phyloP scores from a whole-genome alignment of 2,329 filamentous ascomycete species.

The Calonectria multiphialidica region DNA sequence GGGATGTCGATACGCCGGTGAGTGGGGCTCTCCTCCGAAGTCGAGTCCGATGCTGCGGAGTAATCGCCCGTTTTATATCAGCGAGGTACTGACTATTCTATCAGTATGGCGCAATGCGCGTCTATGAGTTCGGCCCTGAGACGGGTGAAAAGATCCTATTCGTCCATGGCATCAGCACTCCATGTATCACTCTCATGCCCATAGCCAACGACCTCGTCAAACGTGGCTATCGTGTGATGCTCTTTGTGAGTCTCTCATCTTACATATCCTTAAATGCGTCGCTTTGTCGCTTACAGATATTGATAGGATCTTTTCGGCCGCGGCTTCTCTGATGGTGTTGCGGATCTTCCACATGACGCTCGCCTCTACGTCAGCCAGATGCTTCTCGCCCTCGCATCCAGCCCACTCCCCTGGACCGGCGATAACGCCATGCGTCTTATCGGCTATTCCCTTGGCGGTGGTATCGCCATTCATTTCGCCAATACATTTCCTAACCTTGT shows the following conservation, averaged over 20 bases:
- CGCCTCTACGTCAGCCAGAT: slow-evolving; percentile 80
- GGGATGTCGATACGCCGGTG: slow-evolving; percentile 78
- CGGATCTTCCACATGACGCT: slow-evolving; percentile 78
- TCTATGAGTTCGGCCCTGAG: slow-evolving; percentile 86
- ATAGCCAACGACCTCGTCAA: slow-evolving; percentile 76
- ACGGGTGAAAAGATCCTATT: slow-evolving; percentile 80
- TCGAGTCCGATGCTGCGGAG: background rate
- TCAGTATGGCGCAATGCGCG: slow-evolving; percentile 78
- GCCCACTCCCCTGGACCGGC: slow-evolving; percentile 76
- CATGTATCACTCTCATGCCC: slow-evolving; percentile 78
- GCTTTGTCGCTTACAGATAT: slow-evolving; percentile 14
- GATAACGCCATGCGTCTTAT: slow-evolving; percentile 71
- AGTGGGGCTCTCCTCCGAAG: slow-evolving; percentile 33
- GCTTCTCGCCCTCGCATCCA: slow-evolving; percentile 77
- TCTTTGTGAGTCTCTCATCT: slow-evolving; percentile 67
- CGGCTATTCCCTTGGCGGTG: slow-evolving; percentile 87
- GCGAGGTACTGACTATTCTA: background rate
- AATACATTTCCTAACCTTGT: slow-evolving; percentile 79
- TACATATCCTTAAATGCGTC: slow-evolving; percentile 18
- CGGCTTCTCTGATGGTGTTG: slow-evolving; percentile 74
- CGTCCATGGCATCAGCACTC: slow-evolving; percentile 87
- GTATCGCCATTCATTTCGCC: slow-evolving; percentile 81
- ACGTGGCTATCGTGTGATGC: slow-evolving; percentile 82
- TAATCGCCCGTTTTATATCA: background rate
- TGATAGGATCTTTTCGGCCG: slow-evolving; percentile 75